Evolutionary conservation across 768 basidiomycete genomes (phyloP).

Genomic region (Chalciporus sphaerocephalus): DNA sequence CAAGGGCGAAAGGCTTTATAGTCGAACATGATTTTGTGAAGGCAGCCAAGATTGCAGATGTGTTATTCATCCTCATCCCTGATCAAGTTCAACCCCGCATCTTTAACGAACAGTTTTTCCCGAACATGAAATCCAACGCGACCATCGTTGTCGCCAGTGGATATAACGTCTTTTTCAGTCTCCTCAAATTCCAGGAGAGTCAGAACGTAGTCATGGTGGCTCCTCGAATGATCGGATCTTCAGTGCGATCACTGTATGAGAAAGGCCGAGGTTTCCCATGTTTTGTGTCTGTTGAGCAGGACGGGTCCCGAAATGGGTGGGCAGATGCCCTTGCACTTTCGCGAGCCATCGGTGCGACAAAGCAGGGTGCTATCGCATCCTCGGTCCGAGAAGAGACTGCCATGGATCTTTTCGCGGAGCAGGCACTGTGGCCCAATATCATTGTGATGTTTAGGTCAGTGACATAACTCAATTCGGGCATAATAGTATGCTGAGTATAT

Average conservation of each 20-base stretch:
- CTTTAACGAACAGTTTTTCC: constrained; percentile 54
- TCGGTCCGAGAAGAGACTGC: constrained; percentile 59
- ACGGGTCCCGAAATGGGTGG: constrained; percentile 49
- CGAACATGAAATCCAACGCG: constrained; percentile 44
- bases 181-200: constrained; percentile 47
- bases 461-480: neutral
- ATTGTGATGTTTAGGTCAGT: constrained; percentile 54
- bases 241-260: constrained; percentile 56
- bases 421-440: constrained; percentile 65
- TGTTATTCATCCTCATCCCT: constrained; percentile 58
- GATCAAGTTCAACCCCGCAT: constrained; percentile 61
- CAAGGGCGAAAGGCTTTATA: constrained; percentile 51
- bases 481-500: neutral
- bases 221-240: constrained; percentile 65
- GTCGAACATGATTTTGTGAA: constrained; percentile 55
- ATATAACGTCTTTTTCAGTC: constrained; percentile 61
- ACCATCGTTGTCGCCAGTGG: constrained; percentile 59
- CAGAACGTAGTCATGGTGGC: constrained; percentile 68
- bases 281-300: constrained; percentile 61
- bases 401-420: constrained; percentile 64
- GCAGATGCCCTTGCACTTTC: constrained; percentile 49
- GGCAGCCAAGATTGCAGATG: constrained; percentile 53
- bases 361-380: constrained; percentile 59
- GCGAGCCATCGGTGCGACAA: constrained; percentile 56
- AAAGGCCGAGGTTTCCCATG: constrained; percentile 62